A percentile compares a stretch with the other conserved stretches of the same genome.
phyloP scores from a whole-genome alignment of 2,329 filamentous ascomycete genomes.

The Stemphylium vesicarium region DNA sequence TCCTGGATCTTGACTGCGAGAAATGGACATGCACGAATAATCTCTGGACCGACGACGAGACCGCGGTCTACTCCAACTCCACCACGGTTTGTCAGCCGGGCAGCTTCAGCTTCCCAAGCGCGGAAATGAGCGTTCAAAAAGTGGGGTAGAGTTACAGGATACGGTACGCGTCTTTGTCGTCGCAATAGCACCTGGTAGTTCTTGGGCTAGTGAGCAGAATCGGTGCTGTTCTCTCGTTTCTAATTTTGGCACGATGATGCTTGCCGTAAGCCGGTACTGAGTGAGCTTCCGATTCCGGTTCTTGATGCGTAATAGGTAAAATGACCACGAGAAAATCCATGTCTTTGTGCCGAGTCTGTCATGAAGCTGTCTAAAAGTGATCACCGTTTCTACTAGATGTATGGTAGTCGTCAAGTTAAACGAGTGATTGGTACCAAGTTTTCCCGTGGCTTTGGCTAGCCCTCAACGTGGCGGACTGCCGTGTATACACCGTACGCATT shows the following conservation, averaged over 20 bases:
- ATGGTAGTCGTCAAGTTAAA: background rate
- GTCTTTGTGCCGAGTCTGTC: too few species aligned
- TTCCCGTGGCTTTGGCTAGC: background rate
- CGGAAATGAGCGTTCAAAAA: background rate
- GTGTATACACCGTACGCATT: background rate
- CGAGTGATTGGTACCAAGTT: background rate
- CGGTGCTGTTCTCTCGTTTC: too few species aligned
- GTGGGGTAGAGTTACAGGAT: background rate
- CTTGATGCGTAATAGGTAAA: too few species aligned
- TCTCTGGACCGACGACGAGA: conserved; percentile 10
- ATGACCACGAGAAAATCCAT: too few species aligned
- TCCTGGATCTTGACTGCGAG: conserved; percentile 10
- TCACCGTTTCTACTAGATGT: background rate
- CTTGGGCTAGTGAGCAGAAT: too few species aligned
- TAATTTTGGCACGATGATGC: too few species aligned
- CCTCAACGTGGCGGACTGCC: conserved; percentile 1
- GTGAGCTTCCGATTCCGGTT: too few species aligned
- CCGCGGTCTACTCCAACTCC: background rate
- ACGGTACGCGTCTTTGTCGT: too few species aligned
- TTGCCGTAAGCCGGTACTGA: too few species aligned
- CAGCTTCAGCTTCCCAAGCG: background rate
- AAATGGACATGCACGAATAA: conserved; percentile 11
- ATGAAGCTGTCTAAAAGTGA: too few species aligned
- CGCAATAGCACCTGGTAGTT: background rate
- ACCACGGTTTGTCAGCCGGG: background rate